Base-by-base conservation (phyloP, 306 rosid genomes). In the Sechiopsis laciniata region DNA sequence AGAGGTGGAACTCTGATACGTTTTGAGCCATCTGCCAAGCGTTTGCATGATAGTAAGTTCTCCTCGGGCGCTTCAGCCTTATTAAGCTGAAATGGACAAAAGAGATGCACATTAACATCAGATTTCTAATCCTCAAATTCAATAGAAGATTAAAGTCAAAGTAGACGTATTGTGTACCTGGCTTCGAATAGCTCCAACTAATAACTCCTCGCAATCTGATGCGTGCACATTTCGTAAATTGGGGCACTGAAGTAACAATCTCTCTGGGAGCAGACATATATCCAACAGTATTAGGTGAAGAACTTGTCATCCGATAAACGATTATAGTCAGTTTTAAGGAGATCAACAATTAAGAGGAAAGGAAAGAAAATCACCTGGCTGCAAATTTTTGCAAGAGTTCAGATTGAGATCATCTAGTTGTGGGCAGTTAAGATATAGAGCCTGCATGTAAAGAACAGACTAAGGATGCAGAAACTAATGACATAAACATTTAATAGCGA, bases 1-100 rank as follows among this genome's bases (percentile, higher is more conserved):
- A 79, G 88, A 79, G 82, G 84, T 11, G 97, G 95, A 82, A 87
- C 90, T 75, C 80, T 86, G 14, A 94, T 76, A 82, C 99, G 88
- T 80, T 94, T 94, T 55, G 97, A 94, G 76, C 99, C 96, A 86
- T 88, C 96, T 62, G 91, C 95, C 62, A 91, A 82, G 48, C 94
- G 97, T 82, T 89, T 94, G 77, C 85, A 84, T 42, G 93, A 89
- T 37, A 92, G 81, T 29, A 76, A 71, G 72, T 78, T 89, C 61
- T 89, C 96, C 81, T 55, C 72, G 1, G 78, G 72, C n/a, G 76
- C 64, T 55, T 19, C 42, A 55, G 77, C 76, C 78, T 72, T 79
- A 57, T 78, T 35, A 76, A 95, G 90, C 99, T 94, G 83, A 82
- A 75, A 46, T 59, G 79, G 21, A 70, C 7, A n/a, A 54, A 26